These are phyloP conservation scores for Cymbidium sinense DNA, from an alignment of 106 monocot species.

Conservation along the genomic window DNA sequence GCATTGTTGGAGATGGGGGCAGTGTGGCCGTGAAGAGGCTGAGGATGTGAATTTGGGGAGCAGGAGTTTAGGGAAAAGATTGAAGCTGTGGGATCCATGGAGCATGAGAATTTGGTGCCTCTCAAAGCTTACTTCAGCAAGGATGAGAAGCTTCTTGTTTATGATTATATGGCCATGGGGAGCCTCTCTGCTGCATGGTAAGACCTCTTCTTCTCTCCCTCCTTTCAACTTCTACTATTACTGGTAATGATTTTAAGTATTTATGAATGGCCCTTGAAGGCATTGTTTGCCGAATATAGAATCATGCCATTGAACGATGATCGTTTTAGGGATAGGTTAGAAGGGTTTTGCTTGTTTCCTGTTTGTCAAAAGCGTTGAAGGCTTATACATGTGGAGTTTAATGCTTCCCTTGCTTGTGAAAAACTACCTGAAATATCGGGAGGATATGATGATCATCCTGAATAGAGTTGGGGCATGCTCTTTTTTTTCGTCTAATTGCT, in stretches of 20 bases:
- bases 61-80: conserved; percentile 22
- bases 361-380: not conserved
- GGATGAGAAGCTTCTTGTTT: conserved; percentile 26
- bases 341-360: not conserved
- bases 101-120: conserved; percentile 14
- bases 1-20: conserved; percentile 21
- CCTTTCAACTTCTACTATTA: not conserved
- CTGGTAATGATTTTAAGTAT: too few species aligned
- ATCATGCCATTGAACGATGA: not conserved
- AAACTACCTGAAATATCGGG: not conserved
- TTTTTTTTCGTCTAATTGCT: not conserved
- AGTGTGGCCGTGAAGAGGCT: conserved; percentile 26
- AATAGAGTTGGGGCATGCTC: not conserved
- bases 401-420: not conserved
- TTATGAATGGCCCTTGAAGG: not conserved
- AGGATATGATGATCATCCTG: not conserved
- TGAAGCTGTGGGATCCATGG: conserved; percentile 15
- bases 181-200: conserved; percentile 25
- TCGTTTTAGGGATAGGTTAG: not conserved
- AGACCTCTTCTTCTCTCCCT: not conserved
- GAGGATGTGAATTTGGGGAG: conserved; percentile 21
- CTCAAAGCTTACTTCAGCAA: conserved; percentile 22
- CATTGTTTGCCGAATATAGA: not conserved
- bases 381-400: not conserved
- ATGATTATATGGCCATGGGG: conserved; percentile 17